These are phyloP conservation scores for Alternaria conjuncta DNA, from an alignment of 2,329 filamentous ascomycete genomes.

Conservation along the genomic window DNA sequence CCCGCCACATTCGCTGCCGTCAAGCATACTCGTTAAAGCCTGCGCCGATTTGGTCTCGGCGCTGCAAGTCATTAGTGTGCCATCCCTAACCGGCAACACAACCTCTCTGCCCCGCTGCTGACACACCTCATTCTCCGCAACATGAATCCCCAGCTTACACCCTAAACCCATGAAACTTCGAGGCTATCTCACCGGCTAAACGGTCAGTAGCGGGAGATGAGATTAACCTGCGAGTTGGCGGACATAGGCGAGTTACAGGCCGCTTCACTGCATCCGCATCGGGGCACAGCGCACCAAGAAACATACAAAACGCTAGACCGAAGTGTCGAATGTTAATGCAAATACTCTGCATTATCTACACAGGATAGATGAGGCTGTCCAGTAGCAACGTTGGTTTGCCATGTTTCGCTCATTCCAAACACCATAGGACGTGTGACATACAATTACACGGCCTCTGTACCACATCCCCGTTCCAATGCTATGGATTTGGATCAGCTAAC, in stretches of 20 bases:
- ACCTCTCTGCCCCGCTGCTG: slow-evolving; percentile 23
- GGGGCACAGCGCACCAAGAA: slow-evolving; percentile 1
- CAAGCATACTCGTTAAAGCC: neutral
- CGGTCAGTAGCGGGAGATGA: slow-evolving; percentile 1
- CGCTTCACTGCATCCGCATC: neutral
- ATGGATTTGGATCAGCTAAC: neutral
- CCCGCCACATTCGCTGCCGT: slow-evolving; percentile 3
- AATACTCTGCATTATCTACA: slow-evolving; percentile 5
- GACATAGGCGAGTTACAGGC: slow-evolving; percentile 11
- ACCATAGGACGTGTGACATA: neutral
- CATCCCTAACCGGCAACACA: slow-evolving; percentile 11
- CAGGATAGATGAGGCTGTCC: neutral
- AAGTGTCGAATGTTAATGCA: slow-evolving; percentile 21
- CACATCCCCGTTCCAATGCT: neutral
- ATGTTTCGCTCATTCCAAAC: neutral
- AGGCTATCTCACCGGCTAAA: slow-evolving; percentile 13
- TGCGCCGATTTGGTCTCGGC: slow-evolving; percentile 1
- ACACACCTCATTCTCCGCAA: slow-evolving; percentile 20
- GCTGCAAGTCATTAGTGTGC: slow-evolving; percentile 13
- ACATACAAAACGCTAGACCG: slow-evolving; percentile 9
- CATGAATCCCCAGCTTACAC: slow-evolving; percentile 12
- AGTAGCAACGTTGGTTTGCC: neutral
- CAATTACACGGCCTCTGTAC: neutral
- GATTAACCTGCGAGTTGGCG: slow-evolving; percentile 3
- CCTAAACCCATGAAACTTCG: neutral